Base-by-base conservation (phyloP, 2,329 filamentous ascomycete species). In the Xylaria multiplex region DNA sequence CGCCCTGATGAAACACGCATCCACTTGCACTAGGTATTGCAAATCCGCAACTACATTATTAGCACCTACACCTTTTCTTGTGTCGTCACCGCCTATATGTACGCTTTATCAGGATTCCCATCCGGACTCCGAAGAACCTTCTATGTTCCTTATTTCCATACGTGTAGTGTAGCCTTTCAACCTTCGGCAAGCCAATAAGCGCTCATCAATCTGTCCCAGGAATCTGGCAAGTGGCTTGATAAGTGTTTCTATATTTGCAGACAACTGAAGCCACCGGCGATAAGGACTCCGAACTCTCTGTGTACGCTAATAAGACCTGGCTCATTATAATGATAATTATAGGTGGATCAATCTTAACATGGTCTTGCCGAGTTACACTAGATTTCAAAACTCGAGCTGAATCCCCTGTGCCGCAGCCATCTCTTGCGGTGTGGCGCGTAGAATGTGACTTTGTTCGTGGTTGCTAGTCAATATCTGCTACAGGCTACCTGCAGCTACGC, bases 101-200 rank as follows among this genome's bases (percentile, higher is more conserved):
- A 42, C 7, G 37, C 37, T 40, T 56, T 27, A 2, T 45, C 40
- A 48, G 48, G 54, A 59, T 63, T 49, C 37, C 8, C 19, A 16
- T 22, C 54, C 59, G 60, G 56, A 57, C 55, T 57, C 60, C 64
- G 64, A 66, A 52, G 27, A 35, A 35, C 30, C 32, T 6, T 43
- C 19, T 6, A 1, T 27, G 16, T 32, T 48, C 6, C 13, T 42
- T 42, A 22, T 16, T 19, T 9, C 7, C 30, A 14, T 43, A 37
- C 11, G 19, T 35, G 22, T 22, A 2, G 19, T 35, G 22, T 22
- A 2, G 19, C 35, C 49, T 16, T 48, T 35, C 13, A 22, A 37
- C 9, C 13, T 14, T 40, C 13, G 14, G 13, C 43, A 27, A 48
- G 43, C 55, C 30, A 60, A 57, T 52, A 9, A 37, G 24, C 43